Base-by-base conservation (phyloP, 768 basidiomycete species). In the Scleroderma bovista region DNA sequence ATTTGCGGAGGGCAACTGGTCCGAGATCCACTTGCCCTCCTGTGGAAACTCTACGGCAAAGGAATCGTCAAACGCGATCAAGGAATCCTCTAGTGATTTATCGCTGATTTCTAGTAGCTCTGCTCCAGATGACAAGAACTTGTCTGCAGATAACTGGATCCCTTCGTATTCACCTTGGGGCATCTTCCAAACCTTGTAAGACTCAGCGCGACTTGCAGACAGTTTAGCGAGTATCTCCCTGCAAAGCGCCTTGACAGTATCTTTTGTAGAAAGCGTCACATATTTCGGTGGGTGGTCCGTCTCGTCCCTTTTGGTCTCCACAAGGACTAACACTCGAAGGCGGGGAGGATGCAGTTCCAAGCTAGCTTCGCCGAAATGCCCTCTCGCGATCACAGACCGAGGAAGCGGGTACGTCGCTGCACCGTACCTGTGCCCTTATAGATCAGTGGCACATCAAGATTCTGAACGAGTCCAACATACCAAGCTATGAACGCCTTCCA, bases 31-130 rank as follows among this genome's bases (percentile, higher is more conserved):
- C 16, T 71, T 70, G 38, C 73, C 76, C n/a, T 72, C 59, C 32
- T 68, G 61, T 58, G 80, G 78, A 60, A 85, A 78, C 58, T 96
- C 93, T n/a, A 93, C 78, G 1, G 83, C 79, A 65, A 93, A 84
- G 1, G 74, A 70, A 60, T 93, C 89, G 22, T 79, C 83, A 2
- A 73, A 71, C 51, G 79, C 71, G 24, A 88, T 71, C 37, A 73
- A 65, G 2, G 73, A 76, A 22, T 86, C 84, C 42, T 81, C 81
- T 13, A 89, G 65, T 1, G 75, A 76, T 56, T 70, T 74, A 40
- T 75, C 64, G 44, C 67, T 73, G 51, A 56, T 55, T 31, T 71
- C 70, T 7, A 83, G 54, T 36, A 81, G 63, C 38, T 75, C 74
- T 38, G 65, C 66, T 17, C 63, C 66, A 29, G 64, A 50, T 0